A percentile compares a stretch with the other conserved stretches of the same genome.
Conservation (phyloP, 345 rosid species). For the Gossypium arboreum region DNA sequence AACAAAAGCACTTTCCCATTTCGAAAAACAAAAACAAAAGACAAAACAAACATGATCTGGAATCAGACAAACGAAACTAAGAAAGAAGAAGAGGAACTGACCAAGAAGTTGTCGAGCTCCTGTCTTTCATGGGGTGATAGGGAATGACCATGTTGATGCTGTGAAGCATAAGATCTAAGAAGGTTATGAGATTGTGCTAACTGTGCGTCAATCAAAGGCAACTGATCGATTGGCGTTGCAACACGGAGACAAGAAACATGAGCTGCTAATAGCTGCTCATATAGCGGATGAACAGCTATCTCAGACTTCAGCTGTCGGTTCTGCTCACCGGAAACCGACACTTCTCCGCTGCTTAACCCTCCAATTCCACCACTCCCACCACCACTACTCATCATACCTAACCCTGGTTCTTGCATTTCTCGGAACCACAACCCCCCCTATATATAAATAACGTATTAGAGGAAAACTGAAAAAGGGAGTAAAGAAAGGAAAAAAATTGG, state of each 20-base stretch:
- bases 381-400: constrained; percentile 65
- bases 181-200: constrained; percentile 76
- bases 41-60: not conserved
- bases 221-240: constrained; percentile 95
- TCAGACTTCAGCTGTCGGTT: constrained; percentile 72
- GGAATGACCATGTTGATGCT: constrained; percentile 35
- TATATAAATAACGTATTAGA: not conserved
- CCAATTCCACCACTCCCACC: constrained; percentile 35
- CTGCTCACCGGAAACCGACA: constrained; percentile 45
- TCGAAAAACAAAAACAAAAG: not conserved
- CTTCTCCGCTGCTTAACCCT: constrained; percentile 38
- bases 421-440: not conserved
- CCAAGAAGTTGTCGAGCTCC: constrained; percentile 93
- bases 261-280: constrained; percentile 77
- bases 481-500: constrained; percentile 5
- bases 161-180: constrained; percentile 79
- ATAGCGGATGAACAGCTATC: constrained; percentile 80
- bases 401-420: constrained; percentile 72
- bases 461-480: not conserved
- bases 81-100: constrained; percentile 15
- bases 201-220: constrained; percentile 92
- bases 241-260: constrained; percentile 90
- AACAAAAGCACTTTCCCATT: constrained; percentile 7
- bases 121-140: constrained; percentile 74
- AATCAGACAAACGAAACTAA: not conserved